Conservation (phyloP, 2,329 filamentous ascomycete species). For the Raffaelea albimanens region DNA sequence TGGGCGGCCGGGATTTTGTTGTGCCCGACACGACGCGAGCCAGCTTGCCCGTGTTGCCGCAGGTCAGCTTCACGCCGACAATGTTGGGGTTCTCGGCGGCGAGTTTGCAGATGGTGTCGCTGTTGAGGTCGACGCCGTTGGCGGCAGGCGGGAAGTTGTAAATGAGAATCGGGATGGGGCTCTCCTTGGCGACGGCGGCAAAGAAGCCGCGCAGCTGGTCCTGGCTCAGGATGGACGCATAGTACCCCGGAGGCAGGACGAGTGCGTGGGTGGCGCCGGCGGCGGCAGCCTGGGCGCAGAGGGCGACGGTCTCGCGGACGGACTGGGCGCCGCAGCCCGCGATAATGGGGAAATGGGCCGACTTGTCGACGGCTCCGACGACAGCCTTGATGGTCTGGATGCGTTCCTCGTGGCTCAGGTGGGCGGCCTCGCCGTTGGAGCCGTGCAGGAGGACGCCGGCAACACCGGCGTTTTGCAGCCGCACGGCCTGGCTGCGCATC, state of each 20-base stretch:
- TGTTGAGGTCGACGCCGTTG: conserved; percentile 35
- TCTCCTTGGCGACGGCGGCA: conserved; percentile 27
- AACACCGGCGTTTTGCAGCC: conserved; percentile 53
- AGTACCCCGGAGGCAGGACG: conserved; percentile 63
- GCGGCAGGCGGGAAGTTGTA: conserved; percentile 54
- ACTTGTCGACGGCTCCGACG: conserved; percentile 46
- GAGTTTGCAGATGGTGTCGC: too few relatives aligned
- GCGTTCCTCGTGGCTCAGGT: conserved; percentile 57
- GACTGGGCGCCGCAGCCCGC: conserved; percentile 58
- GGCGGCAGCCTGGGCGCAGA: conserved; percentile 51
- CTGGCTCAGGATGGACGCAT: conserved; percentile 52
- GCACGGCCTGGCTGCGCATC: conserved; percentile 41
- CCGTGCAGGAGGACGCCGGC: conserved; percentile 61
- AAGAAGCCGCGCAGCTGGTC: conserved; percentile 56
- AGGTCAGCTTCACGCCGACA: conserved; percentile 44
- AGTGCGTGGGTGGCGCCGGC: conserved; percentile 60
- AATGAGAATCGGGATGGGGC: conserved; percentile 47
- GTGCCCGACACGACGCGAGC: conserved; percentile 48
- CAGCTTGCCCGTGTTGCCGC: conserved; percentile 60
- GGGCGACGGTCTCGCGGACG: conserved; percentile 55
- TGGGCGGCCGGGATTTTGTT: background rate
- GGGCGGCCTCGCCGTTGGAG: conserved; percentile 66
- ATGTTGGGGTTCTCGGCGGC: conserved; percentile 38
- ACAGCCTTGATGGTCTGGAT: conserved; percentile 55
- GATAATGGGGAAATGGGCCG: conserved; percentile 50